phyloP scores from a whole-genome alignment of 306 rosid genomes.

The Vigna mungo region DNA sequence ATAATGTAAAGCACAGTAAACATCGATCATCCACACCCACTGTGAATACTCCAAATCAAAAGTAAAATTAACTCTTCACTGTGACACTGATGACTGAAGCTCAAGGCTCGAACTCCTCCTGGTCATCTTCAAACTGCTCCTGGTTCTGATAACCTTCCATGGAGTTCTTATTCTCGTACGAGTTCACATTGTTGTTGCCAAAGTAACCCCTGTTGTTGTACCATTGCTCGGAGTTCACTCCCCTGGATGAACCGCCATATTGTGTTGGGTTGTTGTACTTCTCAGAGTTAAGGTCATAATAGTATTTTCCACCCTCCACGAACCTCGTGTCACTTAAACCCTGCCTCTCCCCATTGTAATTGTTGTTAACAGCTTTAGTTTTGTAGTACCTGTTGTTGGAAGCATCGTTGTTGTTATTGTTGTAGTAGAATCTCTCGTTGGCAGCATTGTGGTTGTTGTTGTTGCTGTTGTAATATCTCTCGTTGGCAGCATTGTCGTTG shows the following conservation, averaged over 20 bases:
- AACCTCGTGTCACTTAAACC: constrained; percentile 91
- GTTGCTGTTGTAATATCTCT: constrained; percentile 10
- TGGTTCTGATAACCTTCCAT: constrained; percentile 71
- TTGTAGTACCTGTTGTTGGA: constrained; percentile 28
- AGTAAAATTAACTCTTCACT: constrained; percentile 47
- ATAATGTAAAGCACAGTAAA: constrained; percentile 47
- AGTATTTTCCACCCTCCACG: constrained; percentile 74
- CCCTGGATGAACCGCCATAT: constrained; percentile 50
- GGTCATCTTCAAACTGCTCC: constrained; percentile 58
- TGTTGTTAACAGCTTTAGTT: constrained; percentile 32
- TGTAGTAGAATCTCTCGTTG: constrained; percentile 22
- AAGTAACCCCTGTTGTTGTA: constrained; percentile 54
- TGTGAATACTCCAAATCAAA: constrained; percentile 8
- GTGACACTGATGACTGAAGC: constrained; percentile 29
- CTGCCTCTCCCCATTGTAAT: constrained; percentile 55
- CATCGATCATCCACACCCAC: constrained; percentile 44
- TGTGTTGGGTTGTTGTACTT: constrained; percentile 55
- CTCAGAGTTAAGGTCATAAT: constrained; percentile 51
- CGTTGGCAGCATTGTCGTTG: constrained; percentile 42
- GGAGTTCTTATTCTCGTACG: constrained; percentile 50
- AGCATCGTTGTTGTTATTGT: constrained; percentile 4
- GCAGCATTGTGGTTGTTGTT: constrained; percentile 43
- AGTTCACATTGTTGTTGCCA: constrained; percentile 57
- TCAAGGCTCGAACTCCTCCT: constrained; percentile 72
- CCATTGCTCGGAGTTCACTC: constrained; percentile 53